These are phyloP conservation scores for Cladophialophora yegresii DNA, from an alignment of 2,329 filamentous ascomycete genomes.

Conservation along the genomic window DNA sequence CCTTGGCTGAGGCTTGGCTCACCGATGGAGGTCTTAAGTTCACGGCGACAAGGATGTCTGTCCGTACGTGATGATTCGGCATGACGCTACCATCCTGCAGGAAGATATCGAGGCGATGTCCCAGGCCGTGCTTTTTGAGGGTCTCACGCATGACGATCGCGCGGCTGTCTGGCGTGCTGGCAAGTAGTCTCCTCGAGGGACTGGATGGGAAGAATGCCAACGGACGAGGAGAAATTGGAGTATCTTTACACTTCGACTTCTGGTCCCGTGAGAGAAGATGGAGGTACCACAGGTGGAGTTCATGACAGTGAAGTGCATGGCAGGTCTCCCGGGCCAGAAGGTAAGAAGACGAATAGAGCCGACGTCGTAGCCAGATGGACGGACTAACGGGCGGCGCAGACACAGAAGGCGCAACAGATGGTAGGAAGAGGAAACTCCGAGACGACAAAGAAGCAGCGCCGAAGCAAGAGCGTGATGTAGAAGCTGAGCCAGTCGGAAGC, in stretches of 20 bases:
- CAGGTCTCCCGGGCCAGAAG: not conserved
- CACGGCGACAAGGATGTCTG: constrained; percentile 1
- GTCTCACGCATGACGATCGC: constrained; percentile 1
- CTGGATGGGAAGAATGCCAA: not conserved
- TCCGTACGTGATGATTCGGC: constrained; percentile 18
- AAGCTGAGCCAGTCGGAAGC: not conserved
- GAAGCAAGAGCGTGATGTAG: not conserved
- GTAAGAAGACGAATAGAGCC: not conserved
- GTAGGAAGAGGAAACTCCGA: not conserved
- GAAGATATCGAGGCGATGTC: not conserved
- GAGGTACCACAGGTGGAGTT: not conserved
- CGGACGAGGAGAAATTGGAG: not conserved
- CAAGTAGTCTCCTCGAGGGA: not conserved
- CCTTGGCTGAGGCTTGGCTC: not conserved
- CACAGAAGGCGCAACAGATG: not conserved
- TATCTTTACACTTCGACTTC: not conserved
- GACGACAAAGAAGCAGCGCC: not conserved
- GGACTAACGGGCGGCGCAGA: not conserved
- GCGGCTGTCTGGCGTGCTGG: constrained; percentile 18
- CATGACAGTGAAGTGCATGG: not conserved
- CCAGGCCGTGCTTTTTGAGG: constrained; percentile 7
- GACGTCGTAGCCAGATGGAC: not conserved
- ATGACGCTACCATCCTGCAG: not conserved
- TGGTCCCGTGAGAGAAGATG: not conserved
- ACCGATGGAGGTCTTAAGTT: not conserved